These are phyloP conservation scores for Hanseniaspora gamundiae DNA, from an alignment of 1,139 yeast species.

Conservation along the genomic window DNA sequence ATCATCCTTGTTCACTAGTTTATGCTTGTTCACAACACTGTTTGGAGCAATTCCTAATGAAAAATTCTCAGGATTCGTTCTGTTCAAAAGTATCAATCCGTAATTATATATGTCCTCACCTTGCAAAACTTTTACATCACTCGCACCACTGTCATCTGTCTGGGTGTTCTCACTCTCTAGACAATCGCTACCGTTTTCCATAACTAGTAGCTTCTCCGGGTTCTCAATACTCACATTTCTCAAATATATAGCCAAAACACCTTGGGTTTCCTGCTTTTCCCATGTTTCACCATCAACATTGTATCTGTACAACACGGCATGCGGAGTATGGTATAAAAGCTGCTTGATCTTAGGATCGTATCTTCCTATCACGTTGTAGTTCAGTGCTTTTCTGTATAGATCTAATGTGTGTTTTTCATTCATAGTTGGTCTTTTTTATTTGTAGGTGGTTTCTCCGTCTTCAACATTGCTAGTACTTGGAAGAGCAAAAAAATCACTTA, in stretches of 20 bases:
- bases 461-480: not conserved
- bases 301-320: conserved; percentile 55
- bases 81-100: conserved; percentile 67
- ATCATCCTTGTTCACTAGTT: conserved; percentile 30
- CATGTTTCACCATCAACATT: conserved; percentile 58
- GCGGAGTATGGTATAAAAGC: conserved; percentile 62
- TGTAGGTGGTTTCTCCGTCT: not conserved
- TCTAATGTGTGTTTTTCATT: conserved; percentile 24
- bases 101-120: conserved; percentile 48
- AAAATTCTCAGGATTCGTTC: conserved; percentile 66
- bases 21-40: conserved; percentile 32
- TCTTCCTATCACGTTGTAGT: conserved; percentile 68
- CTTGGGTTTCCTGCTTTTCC: conserved; percentile 71
- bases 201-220: conserved; percentile 3
- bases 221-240: conserved; percentile 31
- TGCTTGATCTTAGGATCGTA: conserved; percentile 77
- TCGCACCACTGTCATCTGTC: conserved; percentile 5
- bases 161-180: conserved; percentile 25
- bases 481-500: too few relatives aligned
- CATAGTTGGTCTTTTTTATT: not conserved
- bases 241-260: conserved; percentile 69
- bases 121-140: conserved; percentile 9
- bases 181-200: conserved; percentile 6
- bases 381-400: conserved; percentile 55
- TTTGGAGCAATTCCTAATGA: conserved; percentile 66